Conservation (phyloP, 2,329 filamentous ascomycete genomes). For the Fusarium tricinctum region DNA sequence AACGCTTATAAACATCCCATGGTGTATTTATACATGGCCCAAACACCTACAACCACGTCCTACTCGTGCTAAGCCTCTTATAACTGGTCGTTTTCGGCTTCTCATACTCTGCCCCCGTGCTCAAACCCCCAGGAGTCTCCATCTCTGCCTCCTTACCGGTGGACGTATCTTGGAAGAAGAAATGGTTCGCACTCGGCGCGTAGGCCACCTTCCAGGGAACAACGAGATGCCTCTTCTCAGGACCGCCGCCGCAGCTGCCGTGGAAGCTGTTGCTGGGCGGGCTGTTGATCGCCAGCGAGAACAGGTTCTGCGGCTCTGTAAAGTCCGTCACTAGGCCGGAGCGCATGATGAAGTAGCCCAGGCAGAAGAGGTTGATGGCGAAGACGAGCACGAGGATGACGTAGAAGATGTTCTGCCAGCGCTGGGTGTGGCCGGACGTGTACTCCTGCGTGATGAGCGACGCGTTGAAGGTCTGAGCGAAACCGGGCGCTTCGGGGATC, state of each 20-base stretch:
- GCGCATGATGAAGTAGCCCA: conserved; percentile 70
- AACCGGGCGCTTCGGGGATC: conserved; percentile 58
- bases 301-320: conserved; percentile 82
- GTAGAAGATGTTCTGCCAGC: conserved; percentile 77
- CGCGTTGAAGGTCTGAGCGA: conserved; percentile 73
- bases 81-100: conserved; percentile 43
- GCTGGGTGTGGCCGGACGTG: conserved; percentile 72
- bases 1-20: background rate
- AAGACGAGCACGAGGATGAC: conserved; percentile 75
- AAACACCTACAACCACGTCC: conserved; percentile 45
- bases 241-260: conserved; percentile 58
- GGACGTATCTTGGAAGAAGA: conserved; percentile 59
- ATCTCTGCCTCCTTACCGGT: conserved; percentile 45
- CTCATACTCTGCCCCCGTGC: conserved; percentile 39
- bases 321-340: conserved; percentile 80
- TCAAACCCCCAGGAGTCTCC: conserved; percentile 55
- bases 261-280: conserved; percentile 56
- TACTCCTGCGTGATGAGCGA: conserved; percentile 76
- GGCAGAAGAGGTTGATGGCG: conserved; percentile 74
- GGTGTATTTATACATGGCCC: background rate
- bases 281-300: conserved; percentile 77
- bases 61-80: conserved; percentile 49
- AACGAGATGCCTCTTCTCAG: conserved; percentile 54
- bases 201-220: conserved; percentile 61
- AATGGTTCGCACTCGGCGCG: conserved; percentile 57